Base-by-base conservation (phyloP, 176 grass and related monocot species). In the Aegilops bicornis region DNA sequence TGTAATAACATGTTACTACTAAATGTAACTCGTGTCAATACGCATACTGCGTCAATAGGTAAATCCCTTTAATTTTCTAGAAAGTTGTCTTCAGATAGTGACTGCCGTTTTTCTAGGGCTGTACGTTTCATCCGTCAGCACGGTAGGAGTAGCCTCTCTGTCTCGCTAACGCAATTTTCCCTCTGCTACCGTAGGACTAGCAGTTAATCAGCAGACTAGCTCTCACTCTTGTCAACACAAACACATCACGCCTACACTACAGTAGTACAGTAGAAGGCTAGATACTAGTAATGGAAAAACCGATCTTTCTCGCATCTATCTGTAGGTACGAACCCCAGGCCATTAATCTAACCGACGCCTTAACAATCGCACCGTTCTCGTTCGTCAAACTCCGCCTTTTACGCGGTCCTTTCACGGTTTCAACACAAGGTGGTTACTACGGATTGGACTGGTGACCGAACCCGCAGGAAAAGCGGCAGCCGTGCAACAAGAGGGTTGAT, bases 371-470 rank as follows among this genome's bases (percentile, higher is more conserved):
- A 8, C 40, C 3, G 24, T 20, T 76, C 29, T 45, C 61, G 35
- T 19, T 40, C 30, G 72, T 77, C 58, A 65, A 76, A 77, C 83
- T 77, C 23, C 2, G 24, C 82, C 40, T 30, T 74, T 75, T 32
- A 33, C 71, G 58, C 24, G 58, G 39, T 76, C 58, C 56, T 64
- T 76, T 47, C 68, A 73, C 35, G n/a, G 52, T 39, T 70, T 43
- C 54, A 62, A 45, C 54, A 23, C 11, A n/a, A 64, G 14, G 80
- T 23, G 80, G 48, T 5, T 70, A 29, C 70, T 76, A 76, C 82
- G 71, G 82, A 63, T 59, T 60, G 33, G 68, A 73, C 36, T 0
- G 50, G 8, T 36, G 67, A 73, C 33, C 52, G 20, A 62, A 83
- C 69, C 22, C 27, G 78, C 17, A 36, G 4, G 22, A 69, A 69